Conservation (phyloP, 1,284 basidiomycete species). For the Trichosporon inkin region DNA sequence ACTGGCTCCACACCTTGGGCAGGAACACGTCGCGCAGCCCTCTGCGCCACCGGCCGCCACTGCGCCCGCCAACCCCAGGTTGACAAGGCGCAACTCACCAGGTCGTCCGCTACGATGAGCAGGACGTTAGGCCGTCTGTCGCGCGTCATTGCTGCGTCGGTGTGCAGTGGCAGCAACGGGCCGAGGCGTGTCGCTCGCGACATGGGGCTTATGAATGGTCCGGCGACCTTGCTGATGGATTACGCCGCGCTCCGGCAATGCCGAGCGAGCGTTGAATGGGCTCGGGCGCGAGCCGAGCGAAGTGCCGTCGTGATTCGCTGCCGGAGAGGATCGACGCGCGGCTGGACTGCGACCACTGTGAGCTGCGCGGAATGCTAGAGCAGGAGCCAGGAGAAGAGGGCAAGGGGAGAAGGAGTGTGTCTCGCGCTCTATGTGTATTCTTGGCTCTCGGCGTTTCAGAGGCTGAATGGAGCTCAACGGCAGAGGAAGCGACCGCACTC, state of each 20-base stretch:
- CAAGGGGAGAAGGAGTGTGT: no score
- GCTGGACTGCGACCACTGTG: slow-evolving; percentile 18
- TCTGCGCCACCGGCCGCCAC: not conserved
- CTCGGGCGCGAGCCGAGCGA: slow-evolving; percentile 7
- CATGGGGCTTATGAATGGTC: not conserved
- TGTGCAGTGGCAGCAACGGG: no score
- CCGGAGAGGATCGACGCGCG: not conserved
- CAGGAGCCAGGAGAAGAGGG: no score
- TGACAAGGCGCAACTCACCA: not conserved
- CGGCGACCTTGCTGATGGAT: not conserved
- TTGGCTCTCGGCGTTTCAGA: no score
- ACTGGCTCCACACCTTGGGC: no score
- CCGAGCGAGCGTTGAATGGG: not conserved
- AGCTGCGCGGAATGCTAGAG: not conserved
- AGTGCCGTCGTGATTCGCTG: not conserved
- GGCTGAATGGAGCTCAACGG: no score
- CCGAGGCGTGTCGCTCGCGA: not conserved
- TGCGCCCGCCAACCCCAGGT: not conserved
- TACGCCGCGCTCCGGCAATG: not conserved
- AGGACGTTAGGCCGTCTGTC: slow-evolving; percentile 11
- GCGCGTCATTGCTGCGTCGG: slow-evolving; percentile 6
- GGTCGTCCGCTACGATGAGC: slow-evolving; percentile 14
- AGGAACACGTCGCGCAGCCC: no score
- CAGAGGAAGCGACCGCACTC: no score
- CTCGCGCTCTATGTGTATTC: no score